Conservation (phyloP, 2,329 filamentous ascomycete species). For the Epichloe elymi region DNA sequence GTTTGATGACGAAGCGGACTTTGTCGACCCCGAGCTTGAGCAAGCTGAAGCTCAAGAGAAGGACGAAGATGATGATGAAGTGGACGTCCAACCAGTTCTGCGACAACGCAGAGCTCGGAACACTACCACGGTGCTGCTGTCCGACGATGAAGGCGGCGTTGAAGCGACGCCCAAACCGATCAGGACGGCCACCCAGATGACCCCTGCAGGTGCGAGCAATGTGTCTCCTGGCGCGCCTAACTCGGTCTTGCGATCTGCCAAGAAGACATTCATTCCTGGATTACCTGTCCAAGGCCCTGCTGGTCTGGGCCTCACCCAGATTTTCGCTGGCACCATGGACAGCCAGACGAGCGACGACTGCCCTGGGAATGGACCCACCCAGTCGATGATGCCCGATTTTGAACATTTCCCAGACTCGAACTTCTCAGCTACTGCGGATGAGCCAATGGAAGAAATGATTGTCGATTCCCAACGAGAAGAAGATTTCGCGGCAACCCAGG, state of each 20-base stretch:
- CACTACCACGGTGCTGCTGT: conserved; percentile 39
- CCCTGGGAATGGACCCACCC: conserved; percentile 18
- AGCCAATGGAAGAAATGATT: conserved; percentile 36
- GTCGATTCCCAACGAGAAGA: conserved; percentile 29
- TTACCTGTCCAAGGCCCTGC: conserved; percentile 47
- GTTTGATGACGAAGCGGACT: conserved; percentile 28
- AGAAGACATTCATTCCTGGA: conserved; percentile 57
- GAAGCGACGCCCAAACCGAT: conserved; percentile 34
- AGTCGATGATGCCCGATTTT: conserved; percentile 44
- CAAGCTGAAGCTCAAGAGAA: conserved; percentile 20
- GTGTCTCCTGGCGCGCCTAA: conserved; percentile 43
- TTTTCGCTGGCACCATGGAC: conserved; percentile 80
- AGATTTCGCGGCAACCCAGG: conserved; percentile 26
- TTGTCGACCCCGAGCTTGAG: conserved; percentile 14
- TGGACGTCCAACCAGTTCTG: conserved; percentile 26
- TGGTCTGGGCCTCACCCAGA: conserved; percentile 70
- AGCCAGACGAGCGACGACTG: conserved; percentile 28
- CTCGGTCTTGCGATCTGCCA: conserved; percentile 54
- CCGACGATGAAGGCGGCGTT: conserved; percentile 43
- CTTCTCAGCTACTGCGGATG: conserved; percentile 47
- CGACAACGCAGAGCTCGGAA: conserved; percentile 36
- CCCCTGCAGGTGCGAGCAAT: conserved; percentile 28
- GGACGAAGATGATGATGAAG: conserved; percentile 20
- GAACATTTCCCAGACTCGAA: conserved; percentile 44
- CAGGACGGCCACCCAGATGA: conserved; percentile 26